These are phyloP conservation scores for Lentinula guzmanii DNA, from an alignment of 768 basidiomycete species.

Conservation along the genomic window DNA sequence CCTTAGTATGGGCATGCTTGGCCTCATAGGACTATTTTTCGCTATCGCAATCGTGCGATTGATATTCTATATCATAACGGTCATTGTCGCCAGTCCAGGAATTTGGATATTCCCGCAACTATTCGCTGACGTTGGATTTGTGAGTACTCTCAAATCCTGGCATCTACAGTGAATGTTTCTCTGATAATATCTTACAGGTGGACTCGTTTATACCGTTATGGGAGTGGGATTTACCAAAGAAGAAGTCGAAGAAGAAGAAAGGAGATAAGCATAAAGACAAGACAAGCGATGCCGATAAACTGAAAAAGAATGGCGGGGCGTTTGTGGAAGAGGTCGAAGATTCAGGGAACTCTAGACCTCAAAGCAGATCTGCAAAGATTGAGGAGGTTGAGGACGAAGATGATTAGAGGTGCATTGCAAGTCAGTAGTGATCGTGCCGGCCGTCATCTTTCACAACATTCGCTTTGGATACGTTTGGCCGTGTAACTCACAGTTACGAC, in stretches of 20 bases:
- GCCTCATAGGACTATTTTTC: conserved; percentile 86
- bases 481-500: not conserved
- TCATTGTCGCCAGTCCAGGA: conserved; percentile 79
- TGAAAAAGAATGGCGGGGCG: conserved; percentile 25
- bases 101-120: conserved; percentile 99
- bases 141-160: conserved; percentile 37
- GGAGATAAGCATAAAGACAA: conserved; percentile 43
- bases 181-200: conserved; percentile 45
- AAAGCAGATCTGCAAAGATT: conserved; percentile 35
- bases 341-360: conserved; percentile 34
- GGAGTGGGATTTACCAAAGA: conserved; percentile 90
- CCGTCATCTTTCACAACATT: not conserved
- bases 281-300: conserved; percentile 29
- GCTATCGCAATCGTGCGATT: conserved; percentile 84
- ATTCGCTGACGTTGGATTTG: conserved; percentile 98
- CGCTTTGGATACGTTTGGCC: not conserved
- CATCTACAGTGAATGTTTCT: not conserved
- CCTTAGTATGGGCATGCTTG: conserved; percentile 81
- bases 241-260: conserved; percentile 62
- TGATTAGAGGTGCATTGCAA: conserved; percentile 12
- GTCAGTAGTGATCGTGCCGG: not conserved
- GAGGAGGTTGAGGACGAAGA: conserved; percentile 45
- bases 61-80: conserved; percentile 91
- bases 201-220: conserved; percentile 96
- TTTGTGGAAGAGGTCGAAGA: conserved; percentile 40